These are phyloP conservation scores for Hyphodiscus sp. DNA, from an alignment of 2,329 filamentous ascomycete species.

Conservation along the genomic window DNA sequence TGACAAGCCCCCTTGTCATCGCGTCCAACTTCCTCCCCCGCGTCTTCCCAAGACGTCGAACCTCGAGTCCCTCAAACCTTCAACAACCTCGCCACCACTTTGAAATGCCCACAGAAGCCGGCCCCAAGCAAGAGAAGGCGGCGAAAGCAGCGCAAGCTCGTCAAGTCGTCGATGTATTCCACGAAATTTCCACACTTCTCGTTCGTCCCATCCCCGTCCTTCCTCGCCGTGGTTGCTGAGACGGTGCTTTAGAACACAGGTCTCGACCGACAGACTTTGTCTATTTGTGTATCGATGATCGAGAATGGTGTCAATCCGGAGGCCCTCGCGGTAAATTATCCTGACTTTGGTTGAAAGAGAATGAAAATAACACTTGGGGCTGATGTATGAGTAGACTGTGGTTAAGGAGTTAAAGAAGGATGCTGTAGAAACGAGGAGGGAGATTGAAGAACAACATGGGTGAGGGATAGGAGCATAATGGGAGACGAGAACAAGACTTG, in stretches of 20 bases:
- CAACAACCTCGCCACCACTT: background rate
- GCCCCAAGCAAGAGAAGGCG: conserved; percentile 55
- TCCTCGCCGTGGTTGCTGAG: background rate
- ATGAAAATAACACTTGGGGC: conserved; percentile 1
- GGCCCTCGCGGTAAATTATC: conserved; percentile 70
- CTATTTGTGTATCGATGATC: conserved; percentile 92
- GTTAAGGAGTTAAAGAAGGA: conserved; percentile 29
- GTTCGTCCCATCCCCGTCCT: conserved; percentile 44
- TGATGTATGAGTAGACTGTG: conserved; percentile 21
- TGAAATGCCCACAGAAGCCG: conserved; percentile 41
- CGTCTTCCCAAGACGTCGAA: background rate
- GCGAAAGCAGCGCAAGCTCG: conserved; percentile 69
- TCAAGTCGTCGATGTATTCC: conserved; percentile 75
- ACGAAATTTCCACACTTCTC: conserved; percentile 82
- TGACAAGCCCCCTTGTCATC: background rate
- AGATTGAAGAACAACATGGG: background rate
- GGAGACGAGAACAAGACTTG: background rate
- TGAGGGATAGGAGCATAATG: background rate
- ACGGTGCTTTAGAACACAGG: conserved; percentile 68
- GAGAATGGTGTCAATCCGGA: conserved; percentile 97
- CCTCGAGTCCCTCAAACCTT: background rate
- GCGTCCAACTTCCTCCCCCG: conserved; percentile 5
- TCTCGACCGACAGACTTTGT: conserved; percentile 82
- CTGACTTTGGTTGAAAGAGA: background rate
- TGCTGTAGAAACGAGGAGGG: conserved; percentile 22